Evolutionary conservation across 2,329 filamentous ascomycete species (phyloP), one percentile per base, ranked within the genome.

Genomic region (Xylaria polymorpha): DNA sequence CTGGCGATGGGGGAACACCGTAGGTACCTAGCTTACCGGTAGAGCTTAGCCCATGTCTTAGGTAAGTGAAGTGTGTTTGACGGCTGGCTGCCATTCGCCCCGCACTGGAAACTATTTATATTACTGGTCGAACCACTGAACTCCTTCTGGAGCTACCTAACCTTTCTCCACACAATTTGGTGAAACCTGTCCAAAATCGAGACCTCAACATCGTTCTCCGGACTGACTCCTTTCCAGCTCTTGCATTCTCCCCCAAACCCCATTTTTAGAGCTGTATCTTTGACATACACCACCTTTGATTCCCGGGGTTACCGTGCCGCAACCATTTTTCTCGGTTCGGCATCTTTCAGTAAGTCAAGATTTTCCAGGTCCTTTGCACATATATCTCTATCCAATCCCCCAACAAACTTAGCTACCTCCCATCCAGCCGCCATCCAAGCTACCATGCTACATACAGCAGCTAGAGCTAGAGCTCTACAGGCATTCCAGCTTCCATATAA

Each of bases 171-270:
- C 78, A 79, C 77, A 78, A 74, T 53, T 67, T 78, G 74, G 73
- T 77, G 78, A 76, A 79, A 79, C 76, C 74, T 80, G 78, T 80
- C 76, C 77, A 79, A 76, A 74, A 74, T 72, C 61, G 71, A 72
- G 72, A 72, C 71, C 72, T 73, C 73, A 59, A 73, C 73, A 73
- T 66, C 55, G 51, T 60, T 60, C 67, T 66, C 53, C 32, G 41
- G 20, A 20, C 43, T 53, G 44, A 25, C 53, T 64, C 35, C 63
- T 67, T 64, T 59, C 46, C 15, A 58, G 59, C 50, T 55, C 53
- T 53, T 58, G 35, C 43, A 53, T 53, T 66, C 29, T 22, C 10
- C 32, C 32, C 22, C 41, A 51, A 44, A 14, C 18, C 22, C 18
- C 22, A 43, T 41, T 32, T 43, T n/a, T 41, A 15, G 51, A 60